Conservation (phyloP, 2,329 filamentous ascomycete species). For the Monilinia fructicola region DNA sequence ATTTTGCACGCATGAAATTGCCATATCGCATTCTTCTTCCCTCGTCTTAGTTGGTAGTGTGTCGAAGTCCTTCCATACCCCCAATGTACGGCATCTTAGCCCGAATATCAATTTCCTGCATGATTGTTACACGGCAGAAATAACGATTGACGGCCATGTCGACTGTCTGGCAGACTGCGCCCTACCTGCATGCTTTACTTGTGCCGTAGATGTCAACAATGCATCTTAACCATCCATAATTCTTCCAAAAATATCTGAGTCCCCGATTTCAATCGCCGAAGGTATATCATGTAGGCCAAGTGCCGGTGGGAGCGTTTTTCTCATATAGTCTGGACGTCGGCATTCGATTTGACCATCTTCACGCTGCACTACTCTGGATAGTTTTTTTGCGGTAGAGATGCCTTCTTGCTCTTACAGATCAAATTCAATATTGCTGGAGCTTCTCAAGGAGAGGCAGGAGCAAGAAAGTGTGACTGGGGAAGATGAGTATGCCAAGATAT, state of each 20-base stretch:
- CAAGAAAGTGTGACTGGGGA: neutral
- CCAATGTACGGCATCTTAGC: neutral
- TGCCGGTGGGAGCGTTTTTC: neutral
- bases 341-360: neutral
- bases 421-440: neutral
- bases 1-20: neutral
- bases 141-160: conserved; percentile 8
- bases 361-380: neutral
- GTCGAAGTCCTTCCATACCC: neutral
- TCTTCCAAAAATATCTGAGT: conserved; percentile 2
- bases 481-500: conserved; percentile 13
- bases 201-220: conserved; percentile 6
- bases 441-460: neutral
- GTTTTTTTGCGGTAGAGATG: neutral
- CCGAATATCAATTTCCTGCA: conserved; percentile 5
- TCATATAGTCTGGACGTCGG: conserved; percentile 15
- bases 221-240: conserved; percentile 10
- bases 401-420: neutral
- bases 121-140: conserved; percentile 20
- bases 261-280: conserved; percentile 12
- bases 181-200: conserved; percentile 4
- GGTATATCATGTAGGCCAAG: conserved; percentile 11
- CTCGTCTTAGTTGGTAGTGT: neutral
- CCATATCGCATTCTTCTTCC: neutral
- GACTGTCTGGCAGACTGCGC: neutral